Evolutionary conservation across 2,329 filamentous ascomycete species (phyloP).

Genomic region (Penicillium expansum): DNA sequence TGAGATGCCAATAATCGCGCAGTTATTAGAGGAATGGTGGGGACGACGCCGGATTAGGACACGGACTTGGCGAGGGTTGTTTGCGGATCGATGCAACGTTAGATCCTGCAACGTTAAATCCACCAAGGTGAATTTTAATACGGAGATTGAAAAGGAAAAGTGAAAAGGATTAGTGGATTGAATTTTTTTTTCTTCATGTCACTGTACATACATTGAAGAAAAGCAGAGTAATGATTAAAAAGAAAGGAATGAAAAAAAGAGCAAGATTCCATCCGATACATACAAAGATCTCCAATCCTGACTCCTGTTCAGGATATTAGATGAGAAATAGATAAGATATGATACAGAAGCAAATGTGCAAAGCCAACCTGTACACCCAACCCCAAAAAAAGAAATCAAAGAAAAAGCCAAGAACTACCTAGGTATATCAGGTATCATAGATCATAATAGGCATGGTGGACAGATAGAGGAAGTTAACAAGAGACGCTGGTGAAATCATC

Average conservation of each 20-base stretch:
- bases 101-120: neutral
- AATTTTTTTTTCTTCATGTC: too few relatives aligned
- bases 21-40: neutral
- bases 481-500: conserved; percentile 33
- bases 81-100: conserved; percentile 1
- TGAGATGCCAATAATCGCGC: neutral
- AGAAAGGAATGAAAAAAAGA: neutral
- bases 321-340: conserved; percentile 3
- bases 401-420: neutral
- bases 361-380: conserved; percentile 1
- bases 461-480: conserved; percentile 21
- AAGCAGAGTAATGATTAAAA: conserved; percentile 10
- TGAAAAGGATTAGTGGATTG: neutral
- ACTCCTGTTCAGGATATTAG: neutral
- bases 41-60: neutral
- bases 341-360: conserved; percentile 7
- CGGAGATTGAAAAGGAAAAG: neutral
- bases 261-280: neutral
- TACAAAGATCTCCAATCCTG: neutral
- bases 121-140: neutral
- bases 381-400: conserved; percentile 7
- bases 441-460: conserved; percentile 16
- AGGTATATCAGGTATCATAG: conserved; percentile 12
- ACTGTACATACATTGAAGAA: conserved; percentile 6
- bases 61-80: neutral